Conservation (phyloP, 1,139 yeast genomes). For the Pichia sp. region DNA sequence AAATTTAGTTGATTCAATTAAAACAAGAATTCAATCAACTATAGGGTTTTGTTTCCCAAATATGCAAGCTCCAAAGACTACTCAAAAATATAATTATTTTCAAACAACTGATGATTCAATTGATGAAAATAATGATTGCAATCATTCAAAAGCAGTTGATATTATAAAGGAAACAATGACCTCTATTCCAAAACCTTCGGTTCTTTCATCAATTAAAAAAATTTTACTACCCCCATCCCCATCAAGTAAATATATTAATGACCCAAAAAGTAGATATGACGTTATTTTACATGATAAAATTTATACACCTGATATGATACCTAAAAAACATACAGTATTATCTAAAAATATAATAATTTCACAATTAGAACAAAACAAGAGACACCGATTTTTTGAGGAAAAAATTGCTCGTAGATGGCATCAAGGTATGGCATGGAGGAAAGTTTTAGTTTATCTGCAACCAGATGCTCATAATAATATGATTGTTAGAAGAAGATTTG, state of each 20-base stretch:
- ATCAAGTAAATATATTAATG: constrained; percentile 57
- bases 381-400: constrained; percentile 55
- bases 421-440: constrained; percentile 80
- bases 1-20: constrained; percentile 8
- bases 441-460: constrained; percentile 74
- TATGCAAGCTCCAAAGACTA: constrained; percentile 19
- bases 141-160: neutral
- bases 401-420: constrained; percentile 88
- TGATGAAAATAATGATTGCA: neutral
- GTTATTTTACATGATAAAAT: constrained; percentile 72
- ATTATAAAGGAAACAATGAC: constrained; percentile 8
- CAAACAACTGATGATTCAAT: constrained; percentile 27
- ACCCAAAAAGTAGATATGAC: constrained; percentile 45
- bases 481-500: constrained; percentile 78
- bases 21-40: constrained; percentile 13
- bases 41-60: constrained; percentile 17
- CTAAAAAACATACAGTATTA: constrained; percentile 19
- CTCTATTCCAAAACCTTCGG: constrained; percentile 57
- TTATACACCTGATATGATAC: constrained; percentile 55
- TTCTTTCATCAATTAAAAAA: constrained; percentile 77
- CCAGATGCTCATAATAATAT: constrained; percentile 98
- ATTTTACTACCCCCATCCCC: constrained; percentile 87
- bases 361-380: constrained; percentile 25
- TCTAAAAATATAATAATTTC: constrained; percentile 13
- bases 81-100: constrained; percentile 30